Evolutionary conservation across 2,329 filamentous ascomycete species (phyloP), one percentile per base, ranked within the genome.

Genomic region (Hypocrella siamensis): DNA sequence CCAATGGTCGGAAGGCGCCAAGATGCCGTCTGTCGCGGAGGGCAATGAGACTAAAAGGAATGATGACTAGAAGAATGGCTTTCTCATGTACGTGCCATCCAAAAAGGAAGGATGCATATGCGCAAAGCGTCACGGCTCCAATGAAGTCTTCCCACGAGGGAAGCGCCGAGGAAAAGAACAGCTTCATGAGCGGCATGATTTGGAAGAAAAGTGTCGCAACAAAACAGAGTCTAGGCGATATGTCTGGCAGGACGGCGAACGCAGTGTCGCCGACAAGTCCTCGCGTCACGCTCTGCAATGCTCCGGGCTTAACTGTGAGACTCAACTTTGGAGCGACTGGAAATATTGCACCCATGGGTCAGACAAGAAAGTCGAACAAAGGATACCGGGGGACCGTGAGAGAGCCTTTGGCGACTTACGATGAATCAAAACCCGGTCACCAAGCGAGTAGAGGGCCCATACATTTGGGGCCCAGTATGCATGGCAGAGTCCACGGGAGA

Each of bases 1-100:
- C 86, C 28, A 98, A 62, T 2, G 90, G 90, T 17, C 84, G 71
- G 58, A 96, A 98, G 2, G 88, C 88, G 36, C 84, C 79, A 19
- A 96, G 75, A 49, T 93, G 86, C 17, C 90, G 76, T 31, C 90
- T 74, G 52, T 96, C 86, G 51, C 79, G 80, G 31, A 96, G 70
- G 1, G 88, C 86, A 37, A 96, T 78, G 38, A 98, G 68, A 43
- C 82, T 92, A 62, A 96, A 96, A 1, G 90, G 90, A 30, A 96
- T 81, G 42, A 98, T 85, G 48, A 96, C 79, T 15, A 96, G 70
- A 16, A 98, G 68, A 35, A 98, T 81, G 2, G 90, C 90, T 56
- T 98, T 98, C 51, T 98, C 90, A 46, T 98, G 90, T 7, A 98
- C 90, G 49, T 98, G 90, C 85, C 88, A 98, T 35, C 90, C 88